A percentile compares a stretch with the other conserved stretches of the same genome.
Evolutionary conservation across 83 land plant genomes (phyloP).

Genomic region (Picea abies): DNA sequence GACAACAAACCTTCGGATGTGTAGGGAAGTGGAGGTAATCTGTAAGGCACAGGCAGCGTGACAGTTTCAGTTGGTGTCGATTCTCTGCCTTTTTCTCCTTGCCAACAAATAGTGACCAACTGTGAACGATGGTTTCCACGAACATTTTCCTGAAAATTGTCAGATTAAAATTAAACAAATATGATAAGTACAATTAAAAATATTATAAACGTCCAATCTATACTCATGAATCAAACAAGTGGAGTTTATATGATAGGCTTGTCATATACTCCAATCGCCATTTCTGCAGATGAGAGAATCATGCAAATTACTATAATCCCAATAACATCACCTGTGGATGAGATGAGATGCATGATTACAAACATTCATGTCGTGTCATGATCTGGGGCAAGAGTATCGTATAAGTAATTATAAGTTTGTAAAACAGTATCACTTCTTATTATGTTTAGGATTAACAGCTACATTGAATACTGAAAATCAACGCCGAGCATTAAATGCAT

Average conservation of each 20-base stretch:
- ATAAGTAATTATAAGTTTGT: too few species aligned
- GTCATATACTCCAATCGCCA: background rate
- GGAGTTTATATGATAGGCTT: background rate
- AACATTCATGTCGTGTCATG: too few species aligned
- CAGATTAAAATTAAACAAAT: conserved; percentile 4
- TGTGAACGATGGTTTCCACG: conserved; percentile 24
- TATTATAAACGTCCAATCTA: background rate
- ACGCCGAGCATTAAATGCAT: too few species aligned
- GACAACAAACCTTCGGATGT: conserved; percentile 63
- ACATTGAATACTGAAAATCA: too few species aligned
- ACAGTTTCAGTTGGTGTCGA: conserved; percentile 28
- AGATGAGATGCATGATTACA: too few species aligned
- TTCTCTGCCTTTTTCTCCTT: conserved; percentile 19
- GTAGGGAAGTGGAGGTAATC: conserved; percentile 78
- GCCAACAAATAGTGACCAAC: conserved; percentile 63
- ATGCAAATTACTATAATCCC: background rate
- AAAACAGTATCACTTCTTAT: too few species aligned
- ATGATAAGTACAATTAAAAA: background rate
- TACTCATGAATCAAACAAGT: background rate
- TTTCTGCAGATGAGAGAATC: background rate
- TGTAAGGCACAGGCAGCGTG: conserved; percentile 80
- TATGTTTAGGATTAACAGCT: too few species aligned
- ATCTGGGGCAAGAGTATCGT: too few species aligned
- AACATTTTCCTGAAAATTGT: conserved; percentile 15
- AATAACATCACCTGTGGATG: too few species aligned